A percentile compares a stretch with the other conserved stretches of the same genome.
Conservation (phyloP, 2,329 filamentous ascomycete genomes). For the Xylaria multiplex region DNA sequence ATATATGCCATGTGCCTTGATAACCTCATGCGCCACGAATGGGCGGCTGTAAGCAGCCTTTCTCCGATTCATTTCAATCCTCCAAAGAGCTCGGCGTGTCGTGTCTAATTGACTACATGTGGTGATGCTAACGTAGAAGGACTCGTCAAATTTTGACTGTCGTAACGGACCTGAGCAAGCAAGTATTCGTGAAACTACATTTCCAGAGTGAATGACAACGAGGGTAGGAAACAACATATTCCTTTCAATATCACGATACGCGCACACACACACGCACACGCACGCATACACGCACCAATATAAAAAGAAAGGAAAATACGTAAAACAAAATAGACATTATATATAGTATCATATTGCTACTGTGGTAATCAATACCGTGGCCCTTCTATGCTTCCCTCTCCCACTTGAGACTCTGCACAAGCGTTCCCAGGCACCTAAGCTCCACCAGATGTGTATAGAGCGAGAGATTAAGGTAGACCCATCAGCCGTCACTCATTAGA, state of each 20-base stretch:
- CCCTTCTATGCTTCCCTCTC: conserved; percentile 10
- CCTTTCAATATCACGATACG: not conserved
- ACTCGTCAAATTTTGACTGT: not conserved
- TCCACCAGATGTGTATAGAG: conserved; percentile 5
- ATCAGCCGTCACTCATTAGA: conserved; percentile 21
- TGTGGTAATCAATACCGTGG: conserved; percentile 12
- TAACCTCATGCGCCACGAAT: not conserved
- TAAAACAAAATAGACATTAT: conserved; percentile 22
- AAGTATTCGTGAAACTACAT: not conserved
- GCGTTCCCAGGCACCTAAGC: not conserved
- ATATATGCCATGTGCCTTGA: conserved; percentile 4
- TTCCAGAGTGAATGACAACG: not conserved
- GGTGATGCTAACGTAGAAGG: not conserved
- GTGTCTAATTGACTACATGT: not conserved
- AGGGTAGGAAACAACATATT: not conserved
- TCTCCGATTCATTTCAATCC: not conserved
- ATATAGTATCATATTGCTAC: conserved; percentile 16
- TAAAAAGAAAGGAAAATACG: not conserved
- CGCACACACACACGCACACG: not conserved
- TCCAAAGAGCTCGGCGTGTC: not conserved
- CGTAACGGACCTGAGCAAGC: not conserved
- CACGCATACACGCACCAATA: not conserved
- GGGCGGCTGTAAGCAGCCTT: not conserved
- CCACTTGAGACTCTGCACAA: conserved; percentile 10
- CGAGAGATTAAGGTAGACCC: not conserved